A percentile compares a stretch with the other conserved stretches of the same genome.
Conservation (phyloP, 1,284 basidiomycete genomes). For the Fomes fomentarius region DNA sequence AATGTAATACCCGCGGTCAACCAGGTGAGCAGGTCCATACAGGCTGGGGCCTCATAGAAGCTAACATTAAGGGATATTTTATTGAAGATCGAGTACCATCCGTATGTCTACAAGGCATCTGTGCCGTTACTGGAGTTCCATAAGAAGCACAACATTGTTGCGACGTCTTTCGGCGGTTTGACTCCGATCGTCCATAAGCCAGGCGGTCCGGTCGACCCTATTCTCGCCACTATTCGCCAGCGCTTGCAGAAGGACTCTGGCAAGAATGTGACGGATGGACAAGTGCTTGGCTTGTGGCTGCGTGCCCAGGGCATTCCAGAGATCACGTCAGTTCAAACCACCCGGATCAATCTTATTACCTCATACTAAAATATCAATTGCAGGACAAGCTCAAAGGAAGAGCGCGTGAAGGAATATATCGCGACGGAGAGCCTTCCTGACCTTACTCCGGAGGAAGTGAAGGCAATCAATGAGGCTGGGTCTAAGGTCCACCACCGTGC, state of each 20-base stretch:
- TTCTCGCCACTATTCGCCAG: constrained; percentile 28
- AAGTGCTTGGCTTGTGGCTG: constrained; percentile 42
- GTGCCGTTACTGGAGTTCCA: constrained; percentile 58
- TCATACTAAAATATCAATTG: not conserved
- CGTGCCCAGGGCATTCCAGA: constrained; percentile 34
- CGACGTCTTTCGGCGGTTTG: constrained; percentile 70
- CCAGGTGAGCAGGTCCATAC: constrained; percentile 54
- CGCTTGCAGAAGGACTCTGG: constrained; percentile 35
- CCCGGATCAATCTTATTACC: not conserved
- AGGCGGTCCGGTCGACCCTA: constrained; percentile 57
- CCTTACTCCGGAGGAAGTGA: constrained; percentile 62
- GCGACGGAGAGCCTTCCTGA: constrained; percentile 56
- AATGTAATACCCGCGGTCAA: constrained; percentile 74
- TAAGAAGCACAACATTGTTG: constrained; percentile 64
- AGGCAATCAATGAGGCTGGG: constrained; percentile 64
- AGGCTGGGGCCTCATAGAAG: not conserved
- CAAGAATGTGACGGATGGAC: constrained; percentile 34
- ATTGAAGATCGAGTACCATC: constrained; percentile 77
- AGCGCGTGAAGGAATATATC: constrained; percentile 70
- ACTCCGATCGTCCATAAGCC: constrained; percentile 59
- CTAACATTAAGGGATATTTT: not conserved
- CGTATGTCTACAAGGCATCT: constrained; percentile 69
- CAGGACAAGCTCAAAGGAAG: constrained; percentile 73
- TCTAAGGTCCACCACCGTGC: constrained; percentile 60
- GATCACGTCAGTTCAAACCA: constrained; percentile 60